Evolutionary conservation across 169 alveolate genomes (phyloP).

Genomic region (Plasmodium falciparum): DNA sequence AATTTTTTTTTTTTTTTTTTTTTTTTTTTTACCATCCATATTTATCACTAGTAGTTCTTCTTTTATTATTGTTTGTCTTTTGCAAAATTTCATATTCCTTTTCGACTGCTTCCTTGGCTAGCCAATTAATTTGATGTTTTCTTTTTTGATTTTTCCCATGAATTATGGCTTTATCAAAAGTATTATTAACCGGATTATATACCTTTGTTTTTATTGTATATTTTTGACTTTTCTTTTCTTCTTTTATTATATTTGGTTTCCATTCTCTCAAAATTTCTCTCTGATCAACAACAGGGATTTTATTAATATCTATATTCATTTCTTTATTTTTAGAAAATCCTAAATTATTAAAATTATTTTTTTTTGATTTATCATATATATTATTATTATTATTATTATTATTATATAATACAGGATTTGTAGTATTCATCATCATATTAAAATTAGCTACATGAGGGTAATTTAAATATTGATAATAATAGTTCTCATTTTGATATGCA

Average conservation of each 20-base stretch:
- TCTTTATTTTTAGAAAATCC: conserved; percentile 54
- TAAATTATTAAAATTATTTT: conserved; percentile 1
- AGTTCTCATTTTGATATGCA: background rate
- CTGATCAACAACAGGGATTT: conserved; percentile 54
- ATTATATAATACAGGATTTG: background rate
- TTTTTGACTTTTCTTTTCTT: conserved; percentile 33
- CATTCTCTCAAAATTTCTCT: conserved; percentile 52
- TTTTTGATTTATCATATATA: conserved; percentile 8
- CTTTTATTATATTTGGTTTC: conserved; percentile 56
- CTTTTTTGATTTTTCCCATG: conserved; percentile 75
- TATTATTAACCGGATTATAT: conserved; percentile 48
- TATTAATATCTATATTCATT: conserved; percentile 22
- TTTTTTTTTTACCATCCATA: conserved; percentile 86
- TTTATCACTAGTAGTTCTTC: conserved; percentile 87
- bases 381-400: background rate
- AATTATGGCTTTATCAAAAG: conserved; percentile 65
- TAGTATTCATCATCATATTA: background rate
- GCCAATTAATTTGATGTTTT: conserved; percentile 88
- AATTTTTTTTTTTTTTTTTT: background rate
- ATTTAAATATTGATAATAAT: background rate
- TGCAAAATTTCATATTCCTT: conserved; percentile 88
- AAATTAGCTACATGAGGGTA: background rate
- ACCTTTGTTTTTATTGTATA: conserved; percentile 71
- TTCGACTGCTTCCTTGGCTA: conserved; percentile 90
- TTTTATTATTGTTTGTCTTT: conserved; percentile 84